Percentiles rank a stretch among this genome's conserved stretches.
These are phyloP conservation scores for Elsinoe australis DNA, from an alignment of 2,329 filamentous ascomycete genomes.

Conservation along the genomic window DNA sequence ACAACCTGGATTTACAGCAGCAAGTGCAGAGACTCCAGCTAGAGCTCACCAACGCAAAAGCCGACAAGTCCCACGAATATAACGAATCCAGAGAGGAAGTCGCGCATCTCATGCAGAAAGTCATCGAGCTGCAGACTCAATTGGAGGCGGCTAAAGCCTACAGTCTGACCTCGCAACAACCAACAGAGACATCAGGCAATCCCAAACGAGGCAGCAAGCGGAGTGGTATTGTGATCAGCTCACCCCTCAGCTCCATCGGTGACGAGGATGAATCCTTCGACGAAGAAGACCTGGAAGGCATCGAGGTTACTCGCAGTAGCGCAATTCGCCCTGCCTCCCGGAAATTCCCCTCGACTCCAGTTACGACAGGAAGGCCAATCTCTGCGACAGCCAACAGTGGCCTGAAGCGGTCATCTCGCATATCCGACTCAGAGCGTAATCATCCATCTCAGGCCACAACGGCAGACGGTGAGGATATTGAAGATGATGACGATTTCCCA, in stretches of 20 bases:
- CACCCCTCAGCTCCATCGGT: no score
- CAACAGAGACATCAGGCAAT: conserved; percentile 11
- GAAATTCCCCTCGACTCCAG: no score
- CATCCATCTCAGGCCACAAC: background rate
- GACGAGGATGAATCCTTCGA: no score
- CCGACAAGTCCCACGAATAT: conserved; percentile 7
- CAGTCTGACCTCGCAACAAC: background rate
- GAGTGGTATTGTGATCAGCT: no score
- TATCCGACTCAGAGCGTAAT: background rate
- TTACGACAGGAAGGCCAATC: conserved; percentile 1
- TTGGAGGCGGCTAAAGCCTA: conserved; percentile 8
- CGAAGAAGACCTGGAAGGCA: no score
- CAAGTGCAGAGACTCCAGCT: conserved; percentile 4
- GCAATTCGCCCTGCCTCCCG: no score
- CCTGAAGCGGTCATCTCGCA: conserved; percentile 5
- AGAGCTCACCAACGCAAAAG: conserved; percentile 13
- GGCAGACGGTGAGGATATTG: no score
- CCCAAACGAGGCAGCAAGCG: conserved; percentile 1
- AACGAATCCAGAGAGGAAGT: conserved; percentile 12
- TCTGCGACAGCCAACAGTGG: conserved; percentile 15
- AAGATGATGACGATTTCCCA: no score
- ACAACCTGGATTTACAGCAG: background rate
- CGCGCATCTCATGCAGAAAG: conserved; percentile 8
- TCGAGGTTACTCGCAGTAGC: no score
- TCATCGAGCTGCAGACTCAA: conserved; percentile 1